Evolutionary conservation across 1,284 basidiomycete genomes (phyloP), one percentile per base, ranked within the genome.

Genomic region (Marasmius oreades): DNA sequence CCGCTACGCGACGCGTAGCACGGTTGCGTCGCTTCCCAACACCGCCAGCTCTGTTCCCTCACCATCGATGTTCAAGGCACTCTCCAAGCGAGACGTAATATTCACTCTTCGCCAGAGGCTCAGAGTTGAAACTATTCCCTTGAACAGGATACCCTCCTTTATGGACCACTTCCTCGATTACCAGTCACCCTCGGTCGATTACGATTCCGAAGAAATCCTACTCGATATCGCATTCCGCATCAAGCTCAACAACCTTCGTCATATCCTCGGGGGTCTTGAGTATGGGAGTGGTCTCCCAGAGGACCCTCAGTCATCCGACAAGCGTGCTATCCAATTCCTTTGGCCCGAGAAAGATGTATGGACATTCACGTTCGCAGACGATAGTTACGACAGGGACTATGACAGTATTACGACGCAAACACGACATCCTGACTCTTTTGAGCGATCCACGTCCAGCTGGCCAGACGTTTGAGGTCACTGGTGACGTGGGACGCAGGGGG

Each of bases 381-480:
- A 42, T 20, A 20, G 51, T 51, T 58, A 48, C 53, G 36, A 55
- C 23, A 42, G 50, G 55, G 58, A 34, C 50, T 37, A 16, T 33
- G 50, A 31, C 10, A 31, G 5, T 33, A 28, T 53, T 16, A 26
- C 28, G 52, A 45, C 42, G 24, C 26, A 45, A 34, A 66, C 58
- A 46, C 63, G 71, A 44, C 77, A 74, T 64, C 73, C 73, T 44
- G 68, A 77, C 31, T 80, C 77, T 59, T 73, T 73, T 59, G 77
- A 79, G 67, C 76, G 78, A 51, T 80, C 73, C 54, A 78, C 77
- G 51, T 72, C 66, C 42, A 61, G 60, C 51, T 76, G 76, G 76
- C 62, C 69, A 57, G 65, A 63, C 53, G 59, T 67, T 59, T 55
- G 68, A 72, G 64, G 63, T 11, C 24, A 28, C 12, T 37, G 37